Conservation (phyloP, 768 basidiomycete species). For the Rubroboletus pulcherrimus region DNA sequence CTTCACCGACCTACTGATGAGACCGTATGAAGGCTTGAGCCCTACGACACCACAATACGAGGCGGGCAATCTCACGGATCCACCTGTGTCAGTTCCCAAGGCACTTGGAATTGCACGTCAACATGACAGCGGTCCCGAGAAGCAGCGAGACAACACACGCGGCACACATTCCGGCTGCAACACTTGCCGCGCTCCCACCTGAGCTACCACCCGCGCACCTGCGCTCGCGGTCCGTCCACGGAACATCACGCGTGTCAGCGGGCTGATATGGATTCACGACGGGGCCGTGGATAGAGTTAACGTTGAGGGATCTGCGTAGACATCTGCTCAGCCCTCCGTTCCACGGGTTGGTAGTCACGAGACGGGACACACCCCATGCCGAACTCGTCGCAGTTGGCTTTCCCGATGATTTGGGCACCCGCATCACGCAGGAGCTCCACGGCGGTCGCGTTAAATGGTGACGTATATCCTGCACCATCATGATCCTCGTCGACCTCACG, state of each 20-base stretch:
- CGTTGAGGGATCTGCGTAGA: constrained; percentile 64
- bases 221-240: constrained; percentile 33
- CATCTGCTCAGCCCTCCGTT: not conserved
- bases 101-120: constrained; percentile 49
- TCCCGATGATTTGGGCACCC: constrained; percentile 77
- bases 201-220: constrained; percentile 90
- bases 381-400: constrained; percentile 96
- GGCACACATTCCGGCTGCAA: constrained; percentile 77
- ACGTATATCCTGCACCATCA: constrained; percentile 53
- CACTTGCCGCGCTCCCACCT: constrained; percentile 93
- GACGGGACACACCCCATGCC: constrained; percentile 81
- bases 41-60: constrained; percentile 92
- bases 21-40: constrained; percentile 91
- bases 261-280: constrained; percentile 71
- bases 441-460: constrained; percentile 87
- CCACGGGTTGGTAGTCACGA: not conserved
- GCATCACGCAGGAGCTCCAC: constrained; percentile 53
- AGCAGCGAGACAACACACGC: constrained; percentile 53
- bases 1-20: constrained; percentile 71
- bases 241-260: constrained; percentile 4
- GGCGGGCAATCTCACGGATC: constrained; percentile 89
- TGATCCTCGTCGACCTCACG: not conserved
- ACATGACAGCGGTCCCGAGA: not conserved
- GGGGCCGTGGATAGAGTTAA: constrained; percentile 68
- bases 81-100: constrained; percentile 92